These are phyloP conservation scores for Hymenoscyphus linearis DNA, from an alignment of 2,329 filamentous ascomycete genomes.

Conservation along the genomic window DNA sequence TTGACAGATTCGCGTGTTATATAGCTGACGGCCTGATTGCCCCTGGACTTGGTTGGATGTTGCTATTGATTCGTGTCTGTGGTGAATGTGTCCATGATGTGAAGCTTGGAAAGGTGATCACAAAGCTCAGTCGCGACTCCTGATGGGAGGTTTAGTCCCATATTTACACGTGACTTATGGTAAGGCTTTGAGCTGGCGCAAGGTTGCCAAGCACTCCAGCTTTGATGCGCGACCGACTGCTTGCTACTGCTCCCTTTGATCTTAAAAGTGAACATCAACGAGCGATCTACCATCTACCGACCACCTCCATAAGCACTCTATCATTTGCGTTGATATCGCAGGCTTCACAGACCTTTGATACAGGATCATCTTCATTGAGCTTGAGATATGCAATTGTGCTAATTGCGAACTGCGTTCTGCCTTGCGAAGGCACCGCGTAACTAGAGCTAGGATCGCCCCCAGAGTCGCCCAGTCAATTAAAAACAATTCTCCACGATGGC, in stretches of 20 bases:
- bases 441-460: not conserved
- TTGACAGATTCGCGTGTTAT: not conserved
- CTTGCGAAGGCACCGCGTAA: not conserved
- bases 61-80: not conserved
- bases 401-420: not conserved
- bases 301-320: not conserved
- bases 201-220: no score
- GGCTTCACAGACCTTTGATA: not conserved
- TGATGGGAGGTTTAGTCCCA: not conserved
- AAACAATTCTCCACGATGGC: slow-evolving; percentile 57
- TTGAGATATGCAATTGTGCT: slow-evolving; percentile 1
- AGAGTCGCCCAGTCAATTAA: not conserved
- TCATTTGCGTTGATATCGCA: not conserved
- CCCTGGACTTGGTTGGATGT: not conserved
- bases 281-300: not conserved
- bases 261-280: not conserved
- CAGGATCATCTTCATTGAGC: not conserved
- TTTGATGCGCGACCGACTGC: no score
- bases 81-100: not conserved
- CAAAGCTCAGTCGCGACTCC: not conserved
- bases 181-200: not conserved
- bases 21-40: not conserved
- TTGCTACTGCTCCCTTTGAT: not conserved
- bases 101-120: not conserved
- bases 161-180: not conserved